Base-by-base conservation (phyloP, 768 basidiomycete genomes). In the Paxillus rubicundulus region DNA sequence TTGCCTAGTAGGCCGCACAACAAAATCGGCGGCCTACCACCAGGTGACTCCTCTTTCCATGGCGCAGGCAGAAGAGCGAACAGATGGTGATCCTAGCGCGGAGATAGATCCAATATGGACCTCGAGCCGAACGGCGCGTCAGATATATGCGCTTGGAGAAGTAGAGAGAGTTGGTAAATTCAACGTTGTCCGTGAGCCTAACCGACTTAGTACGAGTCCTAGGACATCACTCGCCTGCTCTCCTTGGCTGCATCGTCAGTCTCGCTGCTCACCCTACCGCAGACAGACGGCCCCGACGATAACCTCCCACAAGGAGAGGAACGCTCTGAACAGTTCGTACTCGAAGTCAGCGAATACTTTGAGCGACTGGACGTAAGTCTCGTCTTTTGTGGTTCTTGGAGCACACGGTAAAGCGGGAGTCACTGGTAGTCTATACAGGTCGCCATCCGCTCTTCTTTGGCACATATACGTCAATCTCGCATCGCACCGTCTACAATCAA, bases 401-500 rank as follows among this genome's bases (percentile, higher is more conserved):
- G 39, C 9, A 13, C 45, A 2, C 9, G 10, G 32, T 33, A 1
- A 43, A 44, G 5, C 4, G 30, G 5, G 34, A 13, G 13, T 40
- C 38, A 33, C 43, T 32, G 57, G 30, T 61, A 90, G 89, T 72
- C 80, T n/a, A 87, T 92, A 52, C 89, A 92, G 67, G 77, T 76
- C 30, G 80, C 82, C 30, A 79, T 92, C 52, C 85, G 89, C 36
- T 87, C 88, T 13, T 86, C 86, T 4, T 74, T 92, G 54, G 89
- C 89, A 16, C 88, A 91, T 59, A 86, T 92, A 53, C 79, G 88
- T 10, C 82, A 87, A 61, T 86, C 88, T 9, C 84, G 89, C 58
- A 89, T 92, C 63, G 86, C 89, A 38, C 89, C 89, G 9, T 87
- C 88, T n/a, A 85, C 88, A n/a, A 89, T 92, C 61, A 86, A 85